Evolutionary conservation across 2,329 filamentous ascomycete species (phyloP).

Genomic region (Phyllosticta capitalensis): DNA sequence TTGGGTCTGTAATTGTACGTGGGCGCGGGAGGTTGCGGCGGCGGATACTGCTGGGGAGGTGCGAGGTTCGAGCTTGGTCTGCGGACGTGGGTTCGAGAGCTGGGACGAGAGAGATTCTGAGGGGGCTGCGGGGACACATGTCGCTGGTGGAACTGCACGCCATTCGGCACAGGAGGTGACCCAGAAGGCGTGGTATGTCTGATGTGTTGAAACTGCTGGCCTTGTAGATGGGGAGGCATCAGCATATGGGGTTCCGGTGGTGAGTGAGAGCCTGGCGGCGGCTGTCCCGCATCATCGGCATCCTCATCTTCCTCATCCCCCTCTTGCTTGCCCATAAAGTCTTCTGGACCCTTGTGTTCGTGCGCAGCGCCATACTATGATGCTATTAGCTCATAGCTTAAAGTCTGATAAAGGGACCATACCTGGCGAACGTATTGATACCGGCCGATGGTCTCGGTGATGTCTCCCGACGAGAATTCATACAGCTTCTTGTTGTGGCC

Average conservation of each 20-base stretch:
- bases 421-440: conserved; percentile 71
- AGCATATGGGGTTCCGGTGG: conserved; percentile 53
- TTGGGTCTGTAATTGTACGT: conserved; percentile 77
- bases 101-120: conserved; percentile 62
- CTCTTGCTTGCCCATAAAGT: conserved; percentile 72
- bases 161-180: conserved; percentile 79
- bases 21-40: conserved; percentile 12
- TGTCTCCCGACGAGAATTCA: conserved; percentile 90
- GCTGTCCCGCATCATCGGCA: conserved; percentile 54
- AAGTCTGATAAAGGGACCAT: neutral
- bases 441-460: conserved; percentile 78
- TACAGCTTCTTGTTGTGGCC: conserved; percentile 98
- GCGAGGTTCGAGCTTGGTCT: conserved; percentile 66
- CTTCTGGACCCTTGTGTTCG: conserved; percentile 89
- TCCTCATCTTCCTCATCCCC: conserved; percentile 75
- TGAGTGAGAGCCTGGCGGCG: conserved; percentile 58
- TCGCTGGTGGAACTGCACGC: conserved; percentile 59
- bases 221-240: conserved; percentile 37
- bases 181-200: conserved; percentile 74
- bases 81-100: conserved; percentile 70
- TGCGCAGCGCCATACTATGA: conserved; percentile 78
- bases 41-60: conserved; percentile 48
- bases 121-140: conserved; percentile 71
- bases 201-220: conserved; percentile 66
- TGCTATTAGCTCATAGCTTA: conserved; percentile 17